A percentile compares a stretch with the other conserved stretches of the same genome.
Conservation (phyloP, 129 eudicot genomes). For the Pittosporum tobira region DNA sequence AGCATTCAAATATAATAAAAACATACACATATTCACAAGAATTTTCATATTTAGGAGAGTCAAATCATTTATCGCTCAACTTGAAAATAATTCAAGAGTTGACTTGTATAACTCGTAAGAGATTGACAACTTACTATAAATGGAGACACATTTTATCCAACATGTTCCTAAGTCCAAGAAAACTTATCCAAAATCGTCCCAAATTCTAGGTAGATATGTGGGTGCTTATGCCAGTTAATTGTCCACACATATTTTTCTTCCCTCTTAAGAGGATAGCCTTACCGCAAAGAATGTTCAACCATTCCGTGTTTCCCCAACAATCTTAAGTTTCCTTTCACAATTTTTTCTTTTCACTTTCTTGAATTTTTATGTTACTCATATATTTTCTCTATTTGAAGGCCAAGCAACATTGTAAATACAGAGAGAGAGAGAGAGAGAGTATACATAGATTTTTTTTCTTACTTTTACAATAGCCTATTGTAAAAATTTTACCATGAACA, state of each 20-base stretch:
- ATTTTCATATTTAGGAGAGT: no score
- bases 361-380: neutral
- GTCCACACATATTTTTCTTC: neutral
- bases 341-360: neutral
- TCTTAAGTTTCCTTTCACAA: neutral
- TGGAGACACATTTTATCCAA: neutral
- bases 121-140: neutral
- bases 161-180: neutral
- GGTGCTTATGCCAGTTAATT: neutral
- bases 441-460: neutral
- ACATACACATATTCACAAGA: no score
- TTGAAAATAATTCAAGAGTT: no score
- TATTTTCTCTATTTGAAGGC: neutral
- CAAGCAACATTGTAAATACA: no score
- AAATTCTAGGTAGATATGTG: neutral
- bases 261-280: neutral
- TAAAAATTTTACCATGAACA: neutral
- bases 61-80: no score
- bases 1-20: no score
- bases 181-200: neutral
- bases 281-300: neutral
- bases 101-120: no score
- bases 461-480: neutral
- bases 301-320: no score
- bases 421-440: no score